Conservation (phyloP, 139 green algal genomes). For the Closterium sp. region DNA sequence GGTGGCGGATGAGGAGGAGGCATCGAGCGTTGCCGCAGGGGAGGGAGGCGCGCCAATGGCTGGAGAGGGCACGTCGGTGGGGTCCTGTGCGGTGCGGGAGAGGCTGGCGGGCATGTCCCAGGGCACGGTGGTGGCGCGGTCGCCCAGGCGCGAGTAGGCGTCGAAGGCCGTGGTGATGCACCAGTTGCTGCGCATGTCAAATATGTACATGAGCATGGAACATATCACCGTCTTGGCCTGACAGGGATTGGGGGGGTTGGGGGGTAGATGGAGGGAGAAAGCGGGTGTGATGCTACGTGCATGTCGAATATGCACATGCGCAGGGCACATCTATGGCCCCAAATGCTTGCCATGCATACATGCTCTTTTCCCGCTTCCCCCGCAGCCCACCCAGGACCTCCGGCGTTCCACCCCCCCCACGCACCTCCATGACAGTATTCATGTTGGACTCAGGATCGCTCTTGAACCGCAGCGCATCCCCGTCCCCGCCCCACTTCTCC, state of each 20-base stretch:
- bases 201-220: conserved; percentile 9
- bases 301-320: too few relatives aligned
- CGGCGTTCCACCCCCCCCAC: background rate
- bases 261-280: too few relatives aligned
- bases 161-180: background rate
- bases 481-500: background rate
- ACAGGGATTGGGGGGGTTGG: too few relatives aligned
- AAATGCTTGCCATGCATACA: too few relatives aligned
- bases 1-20: background rate
- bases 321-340: too few relatives aligned
- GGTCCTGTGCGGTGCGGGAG: background rate
- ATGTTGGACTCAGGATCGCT: background rate
- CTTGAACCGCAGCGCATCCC: background rate
- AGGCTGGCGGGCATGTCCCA: background rate
- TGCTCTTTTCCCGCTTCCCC: too few relatives aligned
- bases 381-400: too few relatives aligned
- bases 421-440: background rate
- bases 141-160: background rate
- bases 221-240: conserved; percentile 8
- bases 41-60: background rate
- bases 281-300: too few relatives aligned
- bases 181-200: conserved; percentile 19
- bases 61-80: background rate
- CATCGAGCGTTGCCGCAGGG: background rate
- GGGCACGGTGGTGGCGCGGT: background rate